These are phyloP conservation scores for Tetragonia tetragonoides DNA, from an alignment of 148 eudicot genomes.

Conservation along the genomic window DNA sequence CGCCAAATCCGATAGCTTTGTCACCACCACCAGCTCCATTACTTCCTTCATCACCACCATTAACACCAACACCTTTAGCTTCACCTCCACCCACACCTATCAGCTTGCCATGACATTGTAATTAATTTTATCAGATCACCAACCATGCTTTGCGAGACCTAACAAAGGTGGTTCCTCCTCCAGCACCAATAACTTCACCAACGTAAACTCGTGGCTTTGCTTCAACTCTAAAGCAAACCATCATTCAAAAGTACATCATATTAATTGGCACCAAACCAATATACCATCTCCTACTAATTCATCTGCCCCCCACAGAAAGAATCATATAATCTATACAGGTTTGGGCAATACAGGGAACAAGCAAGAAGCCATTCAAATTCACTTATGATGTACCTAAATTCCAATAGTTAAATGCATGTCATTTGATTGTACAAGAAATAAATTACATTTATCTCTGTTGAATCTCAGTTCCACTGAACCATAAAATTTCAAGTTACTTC, in stretches of 20 bases:
- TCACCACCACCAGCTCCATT: conserved; percentile 12
- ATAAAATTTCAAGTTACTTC: not conserved
- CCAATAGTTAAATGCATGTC: not conserved
- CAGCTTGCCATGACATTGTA: too few species aligned
- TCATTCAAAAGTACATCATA: too few species aligned
- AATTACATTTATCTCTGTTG: not conserved
- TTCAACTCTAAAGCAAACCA: too few species aligned
- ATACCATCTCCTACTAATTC: not conserved
- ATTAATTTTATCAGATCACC: too few species aligned
- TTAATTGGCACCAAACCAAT: too few species aligned
- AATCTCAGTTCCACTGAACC: not conserved
- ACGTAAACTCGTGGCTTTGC: too few species aligned
- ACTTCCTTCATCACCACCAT: conserved; percentile 14
- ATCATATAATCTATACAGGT: not conserved
- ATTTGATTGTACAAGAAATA: not conserved
- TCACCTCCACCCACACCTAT: not conserved
- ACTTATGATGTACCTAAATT: not conserved
- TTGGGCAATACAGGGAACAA: not conserved
- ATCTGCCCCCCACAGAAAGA: too few species aligned
- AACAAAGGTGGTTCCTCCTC: too few species aligned
- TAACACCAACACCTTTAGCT: conserved; percentile 12
- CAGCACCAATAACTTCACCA: too few species aligned
- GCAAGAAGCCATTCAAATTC: not conserved
- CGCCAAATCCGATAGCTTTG: not conserved
- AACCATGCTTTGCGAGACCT: too few species aligned